These are phyloP conservation scores for Dothideomycetes sp. DNA, from an alignment of 2,329 filamentous ascomycete genomes.

Conservation along the genomic window DNA sequence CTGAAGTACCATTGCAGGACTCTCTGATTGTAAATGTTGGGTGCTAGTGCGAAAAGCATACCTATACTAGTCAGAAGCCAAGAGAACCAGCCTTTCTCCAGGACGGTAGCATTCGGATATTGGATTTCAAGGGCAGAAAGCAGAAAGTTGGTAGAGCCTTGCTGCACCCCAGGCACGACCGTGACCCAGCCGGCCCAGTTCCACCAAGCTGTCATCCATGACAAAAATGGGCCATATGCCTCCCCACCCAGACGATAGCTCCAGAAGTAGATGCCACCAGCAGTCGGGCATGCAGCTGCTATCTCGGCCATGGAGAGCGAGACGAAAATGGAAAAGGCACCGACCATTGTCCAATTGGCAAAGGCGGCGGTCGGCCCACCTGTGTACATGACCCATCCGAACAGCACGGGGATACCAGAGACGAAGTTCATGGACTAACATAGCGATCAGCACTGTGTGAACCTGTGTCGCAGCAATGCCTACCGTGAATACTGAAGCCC, in stretches of 20 bases:
- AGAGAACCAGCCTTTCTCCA: slow-evolving; percentile 26
- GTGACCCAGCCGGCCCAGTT: slow-evolving; percentile 27
- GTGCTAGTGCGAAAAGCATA: slow-evolving; percentile 26
- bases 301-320: slow-evolving; percentile 29
- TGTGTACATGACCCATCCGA: slow-evolving; percentile 29
- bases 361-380: slow-evolving; percentile 28
- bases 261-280: slow-evolving; percentile 31
- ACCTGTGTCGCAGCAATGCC: too few species aligned
- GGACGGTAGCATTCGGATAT: slow-evolving; percentile 21
- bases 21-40: slow-evolving; percentile 24
- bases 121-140: slow-evolving; percentile 27
- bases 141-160: slow-evolving; percentile 29
- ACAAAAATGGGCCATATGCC: slow-evolving; percentile 26
- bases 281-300: slow-evolving; percentile 25
- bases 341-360: slow-evolving; percentile 29
- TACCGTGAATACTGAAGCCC: slow-evolving; percentile 28
- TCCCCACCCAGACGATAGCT: slow-evolving; percentile 25
- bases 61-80: slow-evolving; percentile 27
- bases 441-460: too few species aligned
- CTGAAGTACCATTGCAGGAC: slow-evolving; percentile 25
- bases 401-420: slow-evolving; percentile 28
- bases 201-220: slow-evolving; percentile 33
- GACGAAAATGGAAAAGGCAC: slow-evolving; percentile 24
- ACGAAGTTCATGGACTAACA: slow-evolving; percentile 27
- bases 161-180: slow-evolving; percentile 29